Conservation (phyloP, 352 stramenopile genomes). For the Phytophthora megakarya region DNA sequence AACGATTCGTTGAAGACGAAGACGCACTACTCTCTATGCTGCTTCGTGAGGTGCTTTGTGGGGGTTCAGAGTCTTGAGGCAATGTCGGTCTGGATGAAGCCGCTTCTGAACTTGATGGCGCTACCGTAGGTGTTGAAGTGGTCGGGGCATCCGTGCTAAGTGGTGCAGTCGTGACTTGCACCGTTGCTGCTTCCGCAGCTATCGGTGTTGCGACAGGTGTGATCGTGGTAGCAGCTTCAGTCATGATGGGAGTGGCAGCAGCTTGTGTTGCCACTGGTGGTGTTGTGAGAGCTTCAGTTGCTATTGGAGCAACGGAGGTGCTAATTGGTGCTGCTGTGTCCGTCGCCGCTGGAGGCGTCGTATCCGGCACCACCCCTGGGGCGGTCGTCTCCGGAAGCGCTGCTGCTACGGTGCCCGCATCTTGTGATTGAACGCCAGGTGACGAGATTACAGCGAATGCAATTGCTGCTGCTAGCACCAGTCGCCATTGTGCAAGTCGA, state of each 20-base stretch:
- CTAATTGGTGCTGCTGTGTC: not conserved
- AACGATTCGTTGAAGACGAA: conserved; percentile 20
- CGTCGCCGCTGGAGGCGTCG: conserved; percentile 8
- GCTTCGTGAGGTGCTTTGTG: conserved; percentile 14
- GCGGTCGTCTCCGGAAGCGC: conserved; percentile 10
- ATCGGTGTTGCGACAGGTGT: conserved; percentile 1
- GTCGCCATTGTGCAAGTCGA: conserved; percentile 18
- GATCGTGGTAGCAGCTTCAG: conserved; percentile 9
- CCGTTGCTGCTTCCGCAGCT: conserved; percentile 2
- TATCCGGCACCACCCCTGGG: not conserved
- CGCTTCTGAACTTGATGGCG: conserved; percentile 2
- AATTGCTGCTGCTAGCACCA: conserved; percentile 14
- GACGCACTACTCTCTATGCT: conserved; percentile 12
- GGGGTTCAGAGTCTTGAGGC: conserved; percentile 1
- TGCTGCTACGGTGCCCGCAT: conserved; percentile 9
- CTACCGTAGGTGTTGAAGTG: conserved; percentile 5
- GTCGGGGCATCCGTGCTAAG: conserved; percentile 4
- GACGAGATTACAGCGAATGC: conserved; percentile 15
- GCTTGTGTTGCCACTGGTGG: conserved; percentile 20
- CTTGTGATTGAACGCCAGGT: conserved; percentile 20
- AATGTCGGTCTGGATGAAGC: conserved; percentile 11
- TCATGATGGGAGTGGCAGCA: conserved; percentile 1
- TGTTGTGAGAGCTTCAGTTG: conserved; percentile 7
- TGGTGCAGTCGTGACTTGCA: not conserved
- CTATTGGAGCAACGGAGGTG: conserved; percentile 11